Percentiles rank a stretch among this genome's conserved stretches.
Evolutionary conservation across 2,329 filamentous ascomycete species (phyloP).

Genomic region (Sordariomycetes sp.): DNA sequence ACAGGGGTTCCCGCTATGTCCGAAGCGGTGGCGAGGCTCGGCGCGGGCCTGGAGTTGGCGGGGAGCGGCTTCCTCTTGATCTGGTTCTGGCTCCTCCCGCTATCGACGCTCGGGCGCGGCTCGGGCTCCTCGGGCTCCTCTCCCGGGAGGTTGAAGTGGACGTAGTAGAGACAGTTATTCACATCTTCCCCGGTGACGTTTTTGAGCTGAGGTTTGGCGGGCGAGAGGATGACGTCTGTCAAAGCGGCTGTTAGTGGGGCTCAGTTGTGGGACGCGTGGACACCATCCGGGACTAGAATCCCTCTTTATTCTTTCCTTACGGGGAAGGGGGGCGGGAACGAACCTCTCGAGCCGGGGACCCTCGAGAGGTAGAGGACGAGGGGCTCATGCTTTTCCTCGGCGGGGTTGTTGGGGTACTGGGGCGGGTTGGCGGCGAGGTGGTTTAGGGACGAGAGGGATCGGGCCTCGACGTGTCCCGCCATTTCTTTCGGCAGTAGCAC

Average conservation of each 20-base stretch:
- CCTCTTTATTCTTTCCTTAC: too few relatives aligned
- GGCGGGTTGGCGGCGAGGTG: constrained; percentile 76
- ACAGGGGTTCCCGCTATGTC: constrained; percentile 2
- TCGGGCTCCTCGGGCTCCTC: constrained; percentile 10
- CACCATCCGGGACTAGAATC: neutral
- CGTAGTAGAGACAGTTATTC: constrained; percentile 76
- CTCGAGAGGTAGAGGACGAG: constrained; percentile 83
- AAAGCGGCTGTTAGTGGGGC: constrained; percentile 6
- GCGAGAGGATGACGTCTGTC: constrained; percentile 80
- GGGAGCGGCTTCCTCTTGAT: constrained; percentile 41
- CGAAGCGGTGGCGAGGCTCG: constrained; percentile 1
- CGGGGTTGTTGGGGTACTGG: constrained; percentile 67
- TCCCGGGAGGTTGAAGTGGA: constrained; percentile 40
- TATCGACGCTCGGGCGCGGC: constrained; percentile 29
- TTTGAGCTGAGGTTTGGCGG: constrained; percentile 76
- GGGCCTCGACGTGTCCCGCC: constrained; percentile 45
- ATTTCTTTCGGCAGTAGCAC: neutral
- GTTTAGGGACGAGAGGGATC: constrained; percentile 69
- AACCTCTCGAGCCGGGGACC: constrained; percentile 83
- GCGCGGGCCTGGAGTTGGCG: constrained; percentile 12
- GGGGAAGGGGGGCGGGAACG: constrained; percentile 10
- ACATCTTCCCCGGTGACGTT: constrained; percentile 84
- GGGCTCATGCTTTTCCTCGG: constrained; percentile 53
- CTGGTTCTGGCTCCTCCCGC: constrained; percentile 21
- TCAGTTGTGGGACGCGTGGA: constrained; percentile 3